These are phyloP conservation scores for Pseudocercospora macadamiae DNA, from an alignment of 2,329 filamentous ascomycete genomes.

Conservation along the genomic window DNA sequence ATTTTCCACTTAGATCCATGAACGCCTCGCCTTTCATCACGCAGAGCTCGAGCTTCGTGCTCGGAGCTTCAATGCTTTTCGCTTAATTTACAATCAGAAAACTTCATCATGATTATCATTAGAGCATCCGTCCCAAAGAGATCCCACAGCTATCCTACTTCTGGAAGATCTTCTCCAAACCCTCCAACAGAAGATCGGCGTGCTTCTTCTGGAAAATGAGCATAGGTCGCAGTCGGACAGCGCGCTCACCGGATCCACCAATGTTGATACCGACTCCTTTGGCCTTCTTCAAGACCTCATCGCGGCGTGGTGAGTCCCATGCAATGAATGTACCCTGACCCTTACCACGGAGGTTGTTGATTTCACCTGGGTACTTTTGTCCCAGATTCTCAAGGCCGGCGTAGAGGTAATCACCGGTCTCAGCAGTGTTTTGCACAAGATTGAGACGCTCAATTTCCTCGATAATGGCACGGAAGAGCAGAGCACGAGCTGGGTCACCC, in stretches of 20 bases:
- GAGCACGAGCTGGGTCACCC: slow-evolving; percentile 82
- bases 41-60: slow-evolving; percentile 4
- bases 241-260: slow-evolving; percentile 74
- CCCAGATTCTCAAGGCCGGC: slow-evolving; percentile 68
- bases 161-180: slow-evolving; percentile 39
- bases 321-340: slow-evolving; percentile 90
- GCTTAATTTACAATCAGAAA: slow-evolving; percentile 6
- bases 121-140: not conserved
- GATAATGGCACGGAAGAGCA: slow-evolving; percentile 85
- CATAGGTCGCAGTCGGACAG: slow-evolving; percentile 85
- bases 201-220: slow-evolving; percentile 90
- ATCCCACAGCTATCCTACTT: slow-evolving; percentile 26
- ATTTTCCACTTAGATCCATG: slow-evolving; percentile 2
- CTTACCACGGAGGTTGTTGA: slow-evolving; percentile 83
- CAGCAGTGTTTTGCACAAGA: slow-evolving; percentile 78
- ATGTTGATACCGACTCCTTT: slow-evolving; percentile 85
- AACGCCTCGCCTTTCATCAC: slow-evolving; percentile 19
- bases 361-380: slow-evolving; percentile 71
- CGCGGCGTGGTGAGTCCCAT: slow-evolving; percentile 80
- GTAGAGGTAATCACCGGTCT: slow-evolving; percentile 78
- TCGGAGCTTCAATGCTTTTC: slow-evolving; percentile 16
- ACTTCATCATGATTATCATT: slow-evolving; percentile 9
- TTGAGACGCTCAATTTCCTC: slow-evolving; percentile 75
- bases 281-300: slow-evolving; percentile 76
- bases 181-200: slow-evolving; percentile 76